Evolutionary conservation across 1,284 basidiomycete species (phyloP), one percentile per base, ranked within the genome.

Genomic region (Puccinia triticina): DNA sequence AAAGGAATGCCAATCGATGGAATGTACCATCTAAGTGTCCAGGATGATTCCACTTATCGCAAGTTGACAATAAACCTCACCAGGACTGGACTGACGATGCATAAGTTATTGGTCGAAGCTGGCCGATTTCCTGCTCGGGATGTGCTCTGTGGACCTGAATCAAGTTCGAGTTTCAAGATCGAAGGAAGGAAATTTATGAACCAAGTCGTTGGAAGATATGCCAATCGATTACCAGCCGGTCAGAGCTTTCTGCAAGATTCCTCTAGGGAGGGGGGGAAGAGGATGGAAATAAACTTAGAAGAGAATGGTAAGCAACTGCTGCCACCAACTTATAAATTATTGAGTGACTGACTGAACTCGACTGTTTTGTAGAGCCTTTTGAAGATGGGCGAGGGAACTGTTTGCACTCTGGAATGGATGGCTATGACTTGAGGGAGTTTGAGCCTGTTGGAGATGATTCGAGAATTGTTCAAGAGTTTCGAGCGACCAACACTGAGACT

Each of bases 111-210:
- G 10, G 34, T 79, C n/a, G 48, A 57, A 72, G 37, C 61, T 29
- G 71, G 29, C 26, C 48, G 26, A 55, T 69, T 69, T 11, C 76
- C 59, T 21, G 32, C 40, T 21, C 77, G 77, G 18, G 66, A 79
- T 79, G 61, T 79, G 23, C n/a, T 79, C 23, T 79, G 77, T 59
- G 77, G 48, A 55, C 77, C 77, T 23, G 66, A 79, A 37, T 14
- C 12, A 40, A 7, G 46, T 14, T 50, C 46, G 29, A 40, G 53
- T 18, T 71, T 69, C 50, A 55, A 67, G 32, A 29, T 46, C 32
- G 77, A 79, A 79, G 77, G 77, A 40, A 66, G 77, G 14, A 79
- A 43, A 46, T 81, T 81, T 55, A 73, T 71, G 69, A 81, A 81
- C 32, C 67, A 72, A 59, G 46, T 81, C n/a, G 78, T 81, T 14